Percentiles rank a stretch among this genome's conserved stretches.
Conservation (phyloP, 1,139 yeast genomes). For the Debaryomycetaceae sp. region DNA sequence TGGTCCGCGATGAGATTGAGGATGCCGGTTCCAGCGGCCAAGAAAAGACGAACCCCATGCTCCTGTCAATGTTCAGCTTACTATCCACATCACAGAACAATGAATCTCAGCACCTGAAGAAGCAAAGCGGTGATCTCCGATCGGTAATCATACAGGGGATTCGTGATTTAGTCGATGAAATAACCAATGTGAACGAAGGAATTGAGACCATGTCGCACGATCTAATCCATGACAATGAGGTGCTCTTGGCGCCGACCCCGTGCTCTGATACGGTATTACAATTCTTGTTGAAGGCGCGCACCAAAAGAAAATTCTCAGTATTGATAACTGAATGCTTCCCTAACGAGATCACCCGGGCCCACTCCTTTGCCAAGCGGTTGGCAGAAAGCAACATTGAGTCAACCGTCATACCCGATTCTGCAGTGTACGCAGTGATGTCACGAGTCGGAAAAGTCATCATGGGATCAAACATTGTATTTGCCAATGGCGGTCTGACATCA, state of each 20-base stretch:
- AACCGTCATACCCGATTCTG: conserved; percentile 84
- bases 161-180: conserved; percentile 86
- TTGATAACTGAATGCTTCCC: conserved; percentile 90
- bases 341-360: conserved; percentile 67
- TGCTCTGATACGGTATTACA: conserved; percentile 82
- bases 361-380: conserved; percentile 65
- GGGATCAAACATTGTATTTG: conserved; percentile 86
- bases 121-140: conserved; percentile 55
- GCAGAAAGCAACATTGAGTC: conserved; percentile 85
- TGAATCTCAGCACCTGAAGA: conserved; percentile 25
- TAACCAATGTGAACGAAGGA: conserved; percentile 80
- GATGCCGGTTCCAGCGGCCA: conserved; percentile 23
- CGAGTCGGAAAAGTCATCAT: conserved; percentile 92
- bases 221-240: conserved; percentile 89
- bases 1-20: conserved; percentile 80
- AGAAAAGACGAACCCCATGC: conserved; percentile 38
- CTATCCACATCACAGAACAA: conserved; percentile 42
- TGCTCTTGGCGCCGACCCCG: conserved; percentile 87
- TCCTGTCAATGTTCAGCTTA: conserved; percentile 81
- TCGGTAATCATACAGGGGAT: conserved; percentile 91
- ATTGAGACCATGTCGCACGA: conserved; percentile 86
- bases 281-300: conserved; percentile 76
- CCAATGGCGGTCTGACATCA: conserved; percentile 91
- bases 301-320: conserved; percentile 86
- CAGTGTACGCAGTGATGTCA: conserved; percentile 93